Evolutionary conservation across 2,329 filamentous ascomycete species (phyloP).

Genomic region (Calonectria hongkongensis): DNA sequence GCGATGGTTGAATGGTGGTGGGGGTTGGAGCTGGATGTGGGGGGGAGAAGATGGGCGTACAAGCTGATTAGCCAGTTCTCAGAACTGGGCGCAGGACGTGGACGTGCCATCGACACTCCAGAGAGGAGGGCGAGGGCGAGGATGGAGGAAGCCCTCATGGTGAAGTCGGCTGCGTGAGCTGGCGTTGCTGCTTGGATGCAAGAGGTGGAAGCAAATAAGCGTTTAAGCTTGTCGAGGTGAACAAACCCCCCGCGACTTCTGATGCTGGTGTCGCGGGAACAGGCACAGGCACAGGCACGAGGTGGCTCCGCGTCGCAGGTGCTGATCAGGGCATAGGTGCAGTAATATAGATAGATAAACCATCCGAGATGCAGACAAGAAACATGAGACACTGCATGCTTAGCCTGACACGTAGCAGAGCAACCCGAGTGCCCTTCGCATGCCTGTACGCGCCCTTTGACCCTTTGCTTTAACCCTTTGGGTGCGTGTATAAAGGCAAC

Average conservation of each 20-base stretch:
- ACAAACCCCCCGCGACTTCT: background rate
- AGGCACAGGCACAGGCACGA: too few species aligned
- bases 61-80: slow-evolving; percentile 20
- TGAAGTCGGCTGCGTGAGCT: background rate
- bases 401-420: background rate
- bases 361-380: background rate
- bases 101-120: background rate
- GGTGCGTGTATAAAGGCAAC: background rate
- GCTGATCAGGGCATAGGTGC: too few species aligned
- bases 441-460: background rate
- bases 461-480: background rate
- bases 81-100: background rate
- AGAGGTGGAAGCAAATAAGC: background rate
- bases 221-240: background rate
- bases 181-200: too few species aligned
- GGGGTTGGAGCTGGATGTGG: background rate
- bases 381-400: slow-evolving; percentile 10
- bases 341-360: background rate
- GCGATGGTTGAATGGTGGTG: background rate
- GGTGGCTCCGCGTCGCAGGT: too few species aligned
- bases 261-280: background rate
- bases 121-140: slow-evolving; percentile 4
- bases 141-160: background rate
- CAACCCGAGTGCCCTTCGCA: background rate
- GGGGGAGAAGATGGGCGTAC: background rate